phyloP scores from a whole-genome alignment of 345 rosid species.

The Brassica napus region DNA sequence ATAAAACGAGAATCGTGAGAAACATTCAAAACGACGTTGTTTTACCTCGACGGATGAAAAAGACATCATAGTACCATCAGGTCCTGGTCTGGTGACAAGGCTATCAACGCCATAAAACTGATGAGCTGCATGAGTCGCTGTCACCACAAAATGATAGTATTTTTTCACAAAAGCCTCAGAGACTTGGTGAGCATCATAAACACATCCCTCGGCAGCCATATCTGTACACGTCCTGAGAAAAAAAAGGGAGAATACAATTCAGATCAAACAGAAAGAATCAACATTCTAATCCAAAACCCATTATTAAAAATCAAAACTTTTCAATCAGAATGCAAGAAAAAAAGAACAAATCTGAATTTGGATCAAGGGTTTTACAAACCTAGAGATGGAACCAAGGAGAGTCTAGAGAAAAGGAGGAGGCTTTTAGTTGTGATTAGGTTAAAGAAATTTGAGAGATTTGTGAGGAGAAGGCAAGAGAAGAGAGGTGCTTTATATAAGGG shows the following conservation, averaged over 20 bases:
- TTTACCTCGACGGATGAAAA: conserved; percentile 34
- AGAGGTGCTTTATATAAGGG: conserved; percentile 26
- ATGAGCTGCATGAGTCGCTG: background rate
- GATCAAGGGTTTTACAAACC: background rate
- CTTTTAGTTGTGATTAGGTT: conserved; percentile 10
- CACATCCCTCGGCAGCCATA: conserved; percentile 41
- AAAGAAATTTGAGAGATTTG: conserved; percentile 8
- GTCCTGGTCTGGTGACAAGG: conserved; percentile 30
- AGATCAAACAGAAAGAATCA: conserved; percentile 10
- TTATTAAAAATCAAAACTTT: background rate
- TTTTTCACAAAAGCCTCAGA: conserved; percentile 26
- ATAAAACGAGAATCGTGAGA: background rate
- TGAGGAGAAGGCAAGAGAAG: background rate
- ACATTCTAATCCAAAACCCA: conserved; percentile 1
- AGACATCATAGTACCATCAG: conserved; percentile 38
- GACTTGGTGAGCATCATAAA: conserved; percentile 3
- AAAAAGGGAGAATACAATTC: background rate
- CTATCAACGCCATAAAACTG: conserved; percentile 19
- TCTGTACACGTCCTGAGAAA: conserved; percentile 13
- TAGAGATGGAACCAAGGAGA: conserved; percentile 36
- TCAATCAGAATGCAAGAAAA: background rate
- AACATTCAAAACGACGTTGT: background rate
- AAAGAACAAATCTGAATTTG: conserved; percentile 2
- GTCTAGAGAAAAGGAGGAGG: background rate
- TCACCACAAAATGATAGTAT: conserved; percentile 5